These are phyloP conservation scores for Atkinsonella texensis DNA, from an alignment of 2,329 filamentous ascomycete species.

Conservation along the genomic window DNA sequence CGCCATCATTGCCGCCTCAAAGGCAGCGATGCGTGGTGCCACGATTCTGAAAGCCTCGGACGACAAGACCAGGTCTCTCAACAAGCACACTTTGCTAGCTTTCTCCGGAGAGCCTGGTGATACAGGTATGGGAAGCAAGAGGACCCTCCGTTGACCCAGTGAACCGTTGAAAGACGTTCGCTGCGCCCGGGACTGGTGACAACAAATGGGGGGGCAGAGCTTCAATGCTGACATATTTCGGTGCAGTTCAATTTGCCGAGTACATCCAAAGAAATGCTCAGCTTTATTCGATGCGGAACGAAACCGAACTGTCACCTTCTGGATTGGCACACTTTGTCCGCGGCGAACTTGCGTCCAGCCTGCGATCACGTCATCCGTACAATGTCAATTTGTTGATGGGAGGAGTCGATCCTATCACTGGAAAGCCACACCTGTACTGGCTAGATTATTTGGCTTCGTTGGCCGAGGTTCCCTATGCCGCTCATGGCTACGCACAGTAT, in stretches of 20 bases:
- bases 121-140: constrained; percentile 49
- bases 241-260: constrained; percentile 90
- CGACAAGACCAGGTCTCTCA: constrained; percentile 89
- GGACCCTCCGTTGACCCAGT: not conserved
- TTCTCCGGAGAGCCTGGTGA: constrained; percentile 95
- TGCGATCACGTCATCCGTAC: constrained; percentile 89
- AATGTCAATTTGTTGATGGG: constrained; percentile 93
- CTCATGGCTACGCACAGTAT: constrained; percentile 95
- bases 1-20: constrained; percentile 92
- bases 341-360: constrained; percentile 78
- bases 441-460: constrained; percentile 89
- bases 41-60: constrained; percentile 91
- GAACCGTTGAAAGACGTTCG: not conserved
- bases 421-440: constrained; percentile 92
- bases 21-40: constrained; percentile 94
- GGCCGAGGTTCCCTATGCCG: constrained; percentile 84
- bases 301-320: constrained; percentile 78
- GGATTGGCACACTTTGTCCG: constrained; percentile 90
- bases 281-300: constrained; percentile 97
- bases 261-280: constrained; percentile 98
- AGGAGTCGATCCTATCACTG: constrained; percentile 82
- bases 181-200: not conserved
- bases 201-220: not conserved
- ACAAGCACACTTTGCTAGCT: constrained; percentile 89
- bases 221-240: constrained; percentile 12